phyloP scores from a whole-genome alignment of 2,329 filamentous ascomycete genomes.

The Alternaria alternata region DNA sequence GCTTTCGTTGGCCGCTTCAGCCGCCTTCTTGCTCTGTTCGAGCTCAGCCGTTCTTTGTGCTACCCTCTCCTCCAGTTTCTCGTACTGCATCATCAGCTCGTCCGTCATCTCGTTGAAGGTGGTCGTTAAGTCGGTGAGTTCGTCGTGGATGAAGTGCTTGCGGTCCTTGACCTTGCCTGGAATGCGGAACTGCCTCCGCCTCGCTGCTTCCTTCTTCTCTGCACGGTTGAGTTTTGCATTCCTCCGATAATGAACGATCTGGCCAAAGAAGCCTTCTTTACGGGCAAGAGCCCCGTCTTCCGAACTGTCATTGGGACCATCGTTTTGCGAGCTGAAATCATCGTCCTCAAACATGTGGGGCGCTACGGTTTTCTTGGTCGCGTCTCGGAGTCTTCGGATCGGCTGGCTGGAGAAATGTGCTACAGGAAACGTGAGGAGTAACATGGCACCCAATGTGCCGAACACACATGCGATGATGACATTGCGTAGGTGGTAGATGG shows the following conservation, averaged over 20 bases:
- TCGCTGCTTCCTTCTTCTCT: conserved; percentile 50
- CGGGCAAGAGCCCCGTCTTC: conserved; percentile 58
- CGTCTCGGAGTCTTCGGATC: conserved; percentile 76
- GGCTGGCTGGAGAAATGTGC: conserved; percentile 84
- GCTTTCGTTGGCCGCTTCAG: conserved; percentile 93
- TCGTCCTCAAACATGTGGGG: conserved; percentile 66
- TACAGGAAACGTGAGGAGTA: conserved; percentile 77
- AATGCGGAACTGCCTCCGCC: conserved; percentile 75
- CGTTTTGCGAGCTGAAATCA: conserved; percentile 49
- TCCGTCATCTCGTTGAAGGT: conserved; percentile 97
- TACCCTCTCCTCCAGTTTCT: conserved; percentile 83
- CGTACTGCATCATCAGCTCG: conserved; percentile 86
- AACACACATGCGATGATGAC: conserved; percentile 88
- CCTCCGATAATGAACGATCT: conserved; percentile 47
- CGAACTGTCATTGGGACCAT: conserved; percentile 54
- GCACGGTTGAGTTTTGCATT: conserved; percentile 46
- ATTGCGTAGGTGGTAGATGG: conserved; percentile 77
- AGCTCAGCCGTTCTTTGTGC: conserved; percentile 82
- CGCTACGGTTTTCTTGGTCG: conserved; percentile 76
- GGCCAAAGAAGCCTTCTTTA: conserved; percentile 56
- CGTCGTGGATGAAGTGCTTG: conserved; percentile 80
- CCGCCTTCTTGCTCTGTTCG: conserved; percentile 88
- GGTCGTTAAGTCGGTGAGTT: conserved; percentile 79
- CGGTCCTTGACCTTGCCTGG: conserved; percentile 81
- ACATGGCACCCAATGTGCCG: conserved; percentile 76